Percentiles rank a stretch among this genome's conserved stretches.
These are phyloP conservation scores for Annulohypoxylon bovei DNA, from an alignment of 495 filamentous ascomycete genomes.

Conservation along the genomic window DNA sequence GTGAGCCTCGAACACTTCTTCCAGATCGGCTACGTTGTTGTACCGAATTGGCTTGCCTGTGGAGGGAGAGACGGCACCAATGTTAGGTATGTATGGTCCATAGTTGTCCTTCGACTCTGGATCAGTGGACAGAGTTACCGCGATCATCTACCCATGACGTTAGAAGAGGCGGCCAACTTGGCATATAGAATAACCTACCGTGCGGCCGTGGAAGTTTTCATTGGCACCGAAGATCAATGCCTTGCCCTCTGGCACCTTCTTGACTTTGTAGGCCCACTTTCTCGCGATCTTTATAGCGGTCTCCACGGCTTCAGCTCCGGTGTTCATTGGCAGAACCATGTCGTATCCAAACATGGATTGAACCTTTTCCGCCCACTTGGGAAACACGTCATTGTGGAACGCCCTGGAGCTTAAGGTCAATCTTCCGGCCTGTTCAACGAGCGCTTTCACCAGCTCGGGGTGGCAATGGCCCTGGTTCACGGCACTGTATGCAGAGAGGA, in stretches of 20 bases:
- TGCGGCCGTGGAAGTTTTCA: conserved; percentile 97
- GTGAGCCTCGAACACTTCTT: conserved; percentile 79
- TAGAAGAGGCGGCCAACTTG: conserved; percentile 28
- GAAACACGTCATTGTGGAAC: conserved; percentile 99
- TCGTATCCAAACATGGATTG: conserved; percentile 90
- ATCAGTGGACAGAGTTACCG: conserved; percentile 93
- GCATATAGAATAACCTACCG: conserved; percentile 65
- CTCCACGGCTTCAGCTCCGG: conserved; percentile 98
- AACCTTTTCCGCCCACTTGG: conserved; percentile 92
- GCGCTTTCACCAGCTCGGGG: conserved; percentile 88
- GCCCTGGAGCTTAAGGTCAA: conserved; percentile 94
- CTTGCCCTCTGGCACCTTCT: conserved; percentile 85
- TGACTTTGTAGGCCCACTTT: conserved; percentile 99
- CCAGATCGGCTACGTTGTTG: conserved; percentile 83
- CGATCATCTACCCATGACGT: conserved; percentile 75
- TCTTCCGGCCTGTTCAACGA: conserved; percentile 88
- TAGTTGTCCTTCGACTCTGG: conserved; percentile 97
- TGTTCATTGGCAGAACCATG: conserved; percentile 99
- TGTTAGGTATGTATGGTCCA: conserved; percentile 90
- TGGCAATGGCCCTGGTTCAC: conserved; percentile 99
- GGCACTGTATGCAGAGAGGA: conserved; percentile 96
- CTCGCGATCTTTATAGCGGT: conserved; percentile 96
- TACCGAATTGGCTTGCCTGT: conserved; percentile 84
- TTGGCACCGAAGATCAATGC: conserved; percentile 84
- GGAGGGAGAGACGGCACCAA: conserved; percentile 80